phyloP scores from a whole-genome alignment of 2,329 filamentous ascomycete genomes.

The Cladobotryum protrusum region DNA sequence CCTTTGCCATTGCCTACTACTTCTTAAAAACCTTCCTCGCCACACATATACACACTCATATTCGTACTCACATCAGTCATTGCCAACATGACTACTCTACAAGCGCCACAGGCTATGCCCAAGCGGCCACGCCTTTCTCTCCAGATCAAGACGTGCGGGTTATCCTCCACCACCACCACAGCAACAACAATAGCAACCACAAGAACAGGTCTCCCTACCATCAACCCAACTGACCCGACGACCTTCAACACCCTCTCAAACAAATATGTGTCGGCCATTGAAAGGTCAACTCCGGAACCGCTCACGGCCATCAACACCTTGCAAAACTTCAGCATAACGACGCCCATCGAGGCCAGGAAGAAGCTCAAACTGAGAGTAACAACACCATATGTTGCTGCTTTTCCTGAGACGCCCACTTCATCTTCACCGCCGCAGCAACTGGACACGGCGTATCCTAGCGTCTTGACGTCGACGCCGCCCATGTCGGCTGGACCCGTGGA shows the following conservation, averaged over 20 bases:
- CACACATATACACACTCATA: no score
- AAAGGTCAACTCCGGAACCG: constrained; percentile 49
- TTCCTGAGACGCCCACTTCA: constrained; percentile 49
- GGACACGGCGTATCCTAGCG: constrained; percentile 46
- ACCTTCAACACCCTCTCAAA: constrained; percentile 62
- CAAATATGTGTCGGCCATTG: constrained; percentile 57
- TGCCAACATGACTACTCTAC: constrained; percentile 28
- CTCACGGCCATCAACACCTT: constrained; percentile 44
- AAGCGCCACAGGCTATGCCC: constrained; percentile 15
- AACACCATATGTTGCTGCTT: constrained; percentile 40
- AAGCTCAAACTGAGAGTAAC: constrained; percentile 28
- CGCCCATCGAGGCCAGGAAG: constrained; percentile 26
- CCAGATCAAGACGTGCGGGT: constrained; percentile 44
- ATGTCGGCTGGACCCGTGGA: constrained; percentile 49
- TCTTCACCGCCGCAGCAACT: constrained; percentile 40
- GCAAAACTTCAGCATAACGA: constrained; percentile 25
- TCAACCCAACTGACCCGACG: constrained; percentile 54
- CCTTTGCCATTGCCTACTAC: no score
- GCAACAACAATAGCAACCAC: constrained; percentile 27
- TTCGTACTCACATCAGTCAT: background rate
- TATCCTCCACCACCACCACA: constrained; percentile 20
- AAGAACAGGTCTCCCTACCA: constrained; percentile 23
- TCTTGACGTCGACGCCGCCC: constrained; percentile 55
- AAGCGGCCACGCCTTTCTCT: constrained; percentile 53
- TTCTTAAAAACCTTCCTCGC: no score